Evolutionary conservation across 163 green algal genomes (phyloP).

Genomic region (Prototheca stagnorum): DNA sequence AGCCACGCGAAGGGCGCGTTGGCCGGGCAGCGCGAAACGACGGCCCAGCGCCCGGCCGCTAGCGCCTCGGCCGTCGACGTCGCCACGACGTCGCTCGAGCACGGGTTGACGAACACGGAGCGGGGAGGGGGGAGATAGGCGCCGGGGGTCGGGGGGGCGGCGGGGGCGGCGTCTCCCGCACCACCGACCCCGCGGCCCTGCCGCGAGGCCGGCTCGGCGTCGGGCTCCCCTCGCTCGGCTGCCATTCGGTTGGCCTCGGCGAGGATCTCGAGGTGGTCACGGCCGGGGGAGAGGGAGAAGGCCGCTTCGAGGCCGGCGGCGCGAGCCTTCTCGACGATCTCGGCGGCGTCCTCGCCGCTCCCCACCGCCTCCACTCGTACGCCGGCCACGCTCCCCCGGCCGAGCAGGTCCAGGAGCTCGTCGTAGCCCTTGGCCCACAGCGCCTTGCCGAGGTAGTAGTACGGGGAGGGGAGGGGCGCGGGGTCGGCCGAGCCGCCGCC

Average conservation of each 20-base stretch:
- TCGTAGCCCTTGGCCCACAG: slow-evolving; percentile 68
- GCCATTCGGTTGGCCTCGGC: no score
- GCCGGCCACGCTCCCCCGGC: slow-evolving; percentile 19
- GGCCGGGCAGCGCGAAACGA: slow-evolving; percentile 78
- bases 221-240: no score
- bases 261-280: no score
- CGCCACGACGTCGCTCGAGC: slow-evolving; percentile 78
- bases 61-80: slow-evolving; percentile 93
- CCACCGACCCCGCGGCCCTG: not conserved
- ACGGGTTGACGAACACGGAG: slow-evolving; percentile 74
- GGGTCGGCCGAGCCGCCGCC: not conserved
- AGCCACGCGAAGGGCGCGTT: slow-evolving; percentile 89
- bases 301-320: no score
- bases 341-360: not conserved
- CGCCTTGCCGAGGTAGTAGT: slow-evolving; percentile 92
- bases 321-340: no score
- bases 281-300: no score
- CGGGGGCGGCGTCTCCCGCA: not conserved
- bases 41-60: slow-evolving; percentile 95
- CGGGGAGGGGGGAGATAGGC: not conserved
- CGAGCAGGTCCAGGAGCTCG: slow-evolving; percentile 76
- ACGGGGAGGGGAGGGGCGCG: slow-evolving; percentile 37
- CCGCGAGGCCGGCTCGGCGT: no score
- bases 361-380: slow-evolving; percentile 47
- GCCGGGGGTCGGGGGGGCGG: not conserved